A percentile compares a stretch with the other conserved stretches of the same genome.
Evolutionary conservation across 2,329 filamentous ascomycete species (phyloP).

Genomic region (Knufia petricola): DNA sequence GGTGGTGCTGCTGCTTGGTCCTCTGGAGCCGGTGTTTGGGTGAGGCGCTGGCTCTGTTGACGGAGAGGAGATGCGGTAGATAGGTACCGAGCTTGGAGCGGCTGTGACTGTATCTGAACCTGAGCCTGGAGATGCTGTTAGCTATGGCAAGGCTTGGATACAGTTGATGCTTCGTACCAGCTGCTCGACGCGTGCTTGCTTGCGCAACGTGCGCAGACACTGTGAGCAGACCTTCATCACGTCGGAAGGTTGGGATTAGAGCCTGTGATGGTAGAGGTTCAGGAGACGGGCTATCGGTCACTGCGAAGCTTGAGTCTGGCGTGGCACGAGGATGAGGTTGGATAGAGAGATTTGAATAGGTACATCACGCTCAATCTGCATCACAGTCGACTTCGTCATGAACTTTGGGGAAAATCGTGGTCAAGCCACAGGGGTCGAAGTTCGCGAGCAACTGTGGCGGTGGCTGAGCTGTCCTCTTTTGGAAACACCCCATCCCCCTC

Average conservation of each 20-base stretch:
- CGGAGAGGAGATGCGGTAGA: not conserved
- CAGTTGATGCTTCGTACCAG: constrained; percentile 11
- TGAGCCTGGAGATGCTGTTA: not conserved
- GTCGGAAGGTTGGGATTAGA: no score
- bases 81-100: not conserved
- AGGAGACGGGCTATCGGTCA: no score
- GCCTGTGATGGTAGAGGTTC: not conserved
- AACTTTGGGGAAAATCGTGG: constrained; percentile 1
- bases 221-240: constrained; percentile 16
- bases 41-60: constrained; percentile 10
- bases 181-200: constrained; percentile 11
- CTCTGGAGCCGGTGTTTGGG: constrained; percentile 9
- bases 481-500: no score
- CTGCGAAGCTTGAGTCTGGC: no score
- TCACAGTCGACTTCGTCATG: not conserved
- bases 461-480: no score
- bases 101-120: constrained; percentile 2
- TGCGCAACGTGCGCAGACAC: constrained; percentile 14
- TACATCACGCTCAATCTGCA: not conserved
- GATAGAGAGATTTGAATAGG: not conserved
- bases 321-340: not conserved
- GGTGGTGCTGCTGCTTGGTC: constrained; percentile 11
- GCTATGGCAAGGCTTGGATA: not conserved
- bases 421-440: not conserved
- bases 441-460: no score